phyloP scores from a whole-genome alignment of 495 filamentous ascomycete genomes.

The Acidomyces sp. region DNA sequence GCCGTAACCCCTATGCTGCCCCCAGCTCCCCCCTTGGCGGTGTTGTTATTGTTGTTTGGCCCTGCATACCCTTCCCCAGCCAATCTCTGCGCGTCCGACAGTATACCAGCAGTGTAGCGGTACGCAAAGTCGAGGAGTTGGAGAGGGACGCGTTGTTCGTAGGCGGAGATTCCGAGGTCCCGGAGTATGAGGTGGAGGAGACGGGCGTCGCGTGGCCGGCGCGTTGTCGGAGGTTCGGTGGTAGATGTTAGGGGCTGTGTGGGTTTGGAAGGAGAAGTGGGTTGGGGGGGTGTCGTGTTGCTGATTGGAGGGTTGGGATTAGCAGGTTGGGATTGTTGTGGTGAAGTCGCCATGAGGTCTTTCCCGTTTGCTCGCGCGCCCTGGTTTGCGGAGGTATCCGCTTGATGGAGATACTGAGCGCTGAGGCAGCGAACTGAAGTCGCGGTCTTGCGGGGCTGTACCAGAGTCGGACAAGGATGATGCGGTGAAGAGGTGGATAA shows the following conservation, averaged over 20 bases:
- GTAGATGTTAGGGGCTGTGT: constrained; percentile 39
- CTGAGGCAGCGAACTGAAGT: too few relatives aligned
- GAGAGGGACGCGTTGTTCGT: constrained; percentile 86
- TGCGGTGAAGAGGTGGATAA: too few relatives aligned
- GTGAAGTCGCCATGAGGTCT: too few relatives aligned
- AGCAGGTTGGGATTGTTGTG: constrained; percentile 3
- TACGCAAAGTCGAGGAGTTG: constrained; percentile 96
- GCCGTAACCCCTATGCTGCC: constrained; percentile 35
- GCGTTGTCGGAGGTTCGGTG: constrained; percentile 44
- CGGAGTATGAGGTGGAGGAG: constrained; percentile 84
- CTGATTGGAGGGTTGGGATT: constrained; percentile 1
- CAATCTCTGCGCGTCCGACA: constrained; percentile 53
- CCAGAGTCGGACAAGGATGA: too few relatives aligned
- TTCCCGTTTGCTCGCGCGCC: too few relatives aligned
- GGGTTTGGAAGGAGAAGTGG: constrained; percentile 24
- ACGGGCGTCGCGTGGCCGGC: constrained; percentile 79
- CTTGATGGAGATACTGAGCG: too few relatives aligned
- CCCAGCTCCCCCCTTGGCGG: constrained; percentile 10
- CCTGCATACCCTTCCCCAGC: constrained; percentile 48
- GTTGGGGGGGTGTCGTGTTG: constrained; percentile 23
- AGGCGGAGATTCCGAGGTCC: constrained; percentile 72
- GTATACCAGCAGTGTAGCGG: constrained; percentile 55
- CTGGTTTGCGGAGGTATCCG: too few relatives aligned
- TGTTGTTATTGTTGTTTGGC: constrained; percentile 8
- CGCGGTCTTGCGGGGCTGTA: too few relatives aligned